A percentile compares a stretch with the other conserved stretches of the same genome.
phyloP scores from a whole-genome alignment of 2,329 filamentous ascomycete species.

The Trichoderma brevicompactum region DNA sequence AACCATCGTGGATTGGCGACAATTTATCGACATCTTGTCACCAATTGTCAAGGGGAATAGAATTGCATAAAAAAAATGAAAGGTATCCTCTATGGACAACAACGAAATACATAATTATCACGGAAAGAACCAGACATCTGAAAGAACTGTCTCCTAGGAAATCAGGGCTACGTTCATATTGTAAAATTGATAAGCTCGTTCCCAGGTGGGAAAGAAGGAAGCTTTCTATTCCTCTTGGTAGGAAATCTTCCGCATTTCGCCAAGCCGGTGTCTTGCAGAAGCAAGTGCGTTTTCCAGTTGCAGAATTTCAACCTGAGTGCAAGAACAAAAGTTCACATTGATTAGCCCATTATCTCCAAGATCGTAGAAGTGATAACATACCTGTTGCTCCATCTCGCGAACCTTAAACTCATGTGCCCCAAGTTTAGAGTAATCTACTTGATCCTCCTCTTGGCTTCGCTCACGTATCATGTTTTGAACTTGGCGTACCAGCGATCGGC shows the following conservation, averaged over 20 bases:
- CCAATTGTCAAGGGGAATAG: not conserved
- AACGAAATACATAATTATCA: not conserved
- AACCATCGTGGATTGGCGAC: not conserved
- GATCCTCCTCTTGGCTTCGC: conserved; percentile 78
- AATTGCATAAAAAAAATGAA: not conserved
- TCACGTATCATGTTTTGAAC: conserved; percentile 94
- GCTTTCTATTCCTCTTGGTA: conserved; percentile 73
- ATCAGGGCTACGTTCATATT: not conserved
- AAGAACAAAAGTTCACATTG: conserved; percentile 13
- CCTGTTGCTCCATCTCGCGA: conserved; percentile 98
- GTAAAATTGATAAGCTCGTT: not conserved
- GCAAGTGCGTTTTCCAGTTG: conserved; percentile 88
- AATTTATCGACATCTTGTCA: not conserved
- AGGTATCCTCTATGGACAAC: not conserved
- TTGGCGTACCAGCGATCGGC: conserved; percentile 84
- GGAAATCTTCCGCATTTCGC: conserved; percentile 97
- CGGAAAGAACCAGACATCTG: not conserved
- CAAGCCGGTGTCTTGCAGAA: conserved; percentile 78
- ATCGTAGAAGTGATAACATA: conserved; percentile 47
- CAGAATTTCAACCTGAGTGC: conserved; percentile 83
- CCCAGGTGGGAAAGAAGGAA: no score
- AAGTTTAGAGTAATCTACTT: conserved; percentile 84
- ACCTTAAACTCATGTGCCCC: conserved; percentile 98
- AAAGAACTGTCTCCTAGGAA: not conserved
- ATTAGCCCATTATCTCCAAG: not conserved